Evolutionary conservation across 2,329 filamentous ascomycete genomes (phyloP).

Genomic region (Onygenales sp.): DNA sequence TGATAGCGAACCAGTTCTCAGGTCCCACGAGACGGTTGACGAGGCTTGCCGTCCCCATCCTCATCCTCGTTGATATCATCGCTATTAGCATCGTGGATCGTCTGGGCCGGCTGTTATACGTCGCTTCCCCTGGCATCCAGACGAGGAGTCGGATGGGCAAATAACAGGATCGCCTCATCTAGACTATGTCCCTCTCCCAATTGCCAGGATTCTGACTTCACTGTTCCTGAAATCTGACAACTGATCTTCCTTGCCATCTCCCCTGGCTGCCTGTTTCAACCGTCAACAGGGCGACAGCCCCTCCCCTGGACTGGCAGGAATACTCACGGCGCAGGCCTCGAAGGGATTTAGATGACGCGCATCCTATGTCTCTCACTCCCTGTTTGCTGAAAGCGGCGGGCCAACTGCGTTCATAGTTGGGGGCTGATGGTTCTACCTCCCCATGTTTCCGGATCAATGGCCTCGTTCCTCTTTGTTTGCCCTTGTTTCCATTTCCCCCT

Average conservation of each 20-base stretch:
- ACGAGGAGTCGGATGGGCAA: not conserved
- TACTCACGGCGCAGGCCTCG: not conserved
- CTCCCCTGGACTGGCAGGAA: not conserved
- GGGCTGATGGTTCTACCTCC: not conserved
- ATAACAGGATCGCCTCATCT: no score
- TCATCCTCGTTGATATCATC: no score
- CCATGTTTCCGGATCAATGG: constrained; percentile 1
- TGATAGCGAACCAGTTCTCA: no score
- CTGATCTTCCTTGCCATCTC: not conserved
- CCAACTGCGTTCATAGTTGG: not conserved
- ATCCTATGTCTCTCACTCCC: not conserved
- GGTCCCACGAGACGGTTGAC: no score
- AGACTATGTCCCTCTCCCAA: not conserved
- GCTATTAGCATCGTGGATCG: no score
- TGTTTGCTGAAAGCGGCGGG: not conserved
- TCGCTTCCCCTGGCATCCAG: no score
- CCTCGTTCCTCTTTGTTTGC: not conserved
- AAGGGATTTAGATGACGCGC: not conserved
- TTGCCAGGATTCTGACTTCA: not conserved
- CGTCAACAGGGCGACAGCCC: not conserved
- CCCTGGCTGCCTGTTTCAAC: not conserved
- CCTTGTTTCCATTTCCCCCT: not conserved
- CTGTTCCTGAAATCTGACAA: not conserved
- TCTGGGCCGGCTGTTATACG: no score
- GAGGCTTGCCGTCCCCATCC: no score